phyloP scores from a whole-genome alignment of 768 basidiomycete genomes.

The Rhodotorula kratochvilovae region DNA sequence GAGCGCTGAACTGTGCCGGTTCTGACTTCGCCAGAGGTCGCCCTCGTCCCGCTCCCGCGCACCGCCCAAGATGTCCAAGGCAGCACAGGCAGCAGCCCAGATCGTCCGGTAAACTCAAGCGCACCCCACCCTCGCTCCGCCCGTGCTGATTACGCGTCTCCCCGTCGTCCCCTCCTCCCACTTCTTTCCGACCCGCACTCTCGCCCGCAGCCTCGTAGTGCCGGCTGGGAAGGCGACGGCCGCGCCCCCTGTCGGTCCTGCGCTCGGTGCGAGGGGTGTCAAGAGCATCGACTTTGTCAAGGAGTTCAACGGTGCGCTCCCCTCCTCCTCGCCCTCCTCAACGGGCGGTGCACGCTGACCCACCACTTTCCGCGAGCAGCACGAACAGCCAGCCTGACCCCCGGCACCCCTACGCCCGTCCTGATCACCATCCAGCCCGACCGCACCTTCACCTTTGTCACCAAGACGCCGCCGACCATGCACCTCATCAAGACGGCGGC shows the following conservation, averaged over 20 bases:
- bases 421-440: constrained; percentile 89
- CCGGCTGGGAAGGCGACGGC: constrained; percentile 93
- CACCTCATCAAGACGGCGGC: constrained; percentile 88
- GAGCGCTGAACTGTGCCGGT: too few relatives aligned
- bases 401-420: constrained; percentile 84
- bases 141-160: not conserved
- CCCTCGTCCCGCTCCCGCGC: too few relatives aligned
- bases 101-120: constrained; percentile 7
- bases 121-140: not conserved
- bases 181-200: not conserved
- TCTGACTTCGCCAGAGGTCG: too few relatives aligned
- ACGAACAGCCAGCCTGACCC: constrained; percentile 79
- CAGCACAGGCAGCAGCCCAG: constrained; percentile 18
- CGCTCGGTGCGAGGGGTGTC: constrained; percentile 93
- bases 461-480: constrained; percentile 78
- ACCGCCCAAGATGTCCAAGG: constrained; percentile 17
- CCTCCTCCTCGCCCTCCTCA: not conserved
- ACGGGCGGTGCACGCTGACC: not conserved
- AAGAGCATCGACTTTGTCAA: constrained; percentile 99
- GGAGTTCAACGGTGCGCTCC: constrained; percentile 68
- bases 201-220: constrained; percentile 69
- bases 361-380: constrained; percentile 49
- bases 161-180: not conserved
- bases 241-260: constrained; percentile 92
- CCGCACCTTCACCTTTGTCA: constrained; percentile 86